phyloP scores from a whole-genome alignment of 192 early-diverging fungal species.

The Rhizophagus clarus region DNA sequence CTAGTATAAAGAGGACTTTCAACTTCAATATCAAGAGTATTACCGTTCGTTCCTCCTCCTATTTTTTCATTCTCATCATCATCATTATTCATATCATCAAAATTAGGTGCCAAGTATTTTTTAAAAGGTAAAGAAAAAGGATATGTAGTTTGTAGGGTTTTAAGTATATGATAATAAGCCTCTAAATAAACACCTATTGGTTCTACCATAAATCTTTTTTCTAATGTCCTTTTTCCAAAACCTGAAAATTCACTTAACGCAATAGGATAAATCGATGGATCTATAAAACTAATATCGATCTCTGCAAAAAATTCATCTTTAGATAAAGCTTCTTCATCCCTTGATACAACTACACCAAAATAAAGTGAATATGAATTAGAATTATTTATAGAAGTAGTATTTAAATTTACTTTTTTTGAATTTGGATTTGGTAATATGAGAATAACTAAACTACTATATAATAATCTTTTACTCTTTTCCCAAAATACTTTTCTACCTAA shows the following conservation, averaged over 20 bases:
- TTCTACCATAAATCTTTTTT: conserved; percentile 44
- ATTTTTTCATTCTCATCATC: too few relatives aligned
- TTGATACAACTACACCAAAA: conserved; percentile 42
- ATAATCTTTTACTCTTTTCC: conserved; percentile 6
- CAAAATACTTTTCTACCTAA: neutral
- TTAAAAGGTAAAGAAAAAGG: conserved; percentile 45
- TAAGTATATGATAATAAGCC: conserved; percentile 39
- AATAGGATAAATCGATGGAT: conserved; percentile 35
- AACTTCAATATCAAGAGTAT: neutral
- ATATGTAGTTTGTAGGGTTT: conserved; percentile 36
- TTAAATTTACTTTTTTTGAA: too few relatives aligned
- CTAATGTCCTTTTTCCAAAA: neutral
- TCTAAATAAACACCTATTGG: conserved; percentile 39
- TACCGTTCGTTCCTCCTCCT: too few relatives aligned
- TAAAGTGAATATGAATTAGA: too few relatives aligned
- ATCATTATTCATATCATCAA: neutral
- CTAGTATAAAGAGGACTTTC: neutral
- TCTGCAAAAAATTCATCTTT: conserved; percentile 4
- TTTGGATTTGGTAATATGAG: conserved; percentile 31
- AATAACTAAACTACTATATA: conserved; percentile 41
- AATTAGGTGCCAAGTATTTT: conserved; percentile 36
- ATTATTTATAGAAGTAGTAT: neutral
- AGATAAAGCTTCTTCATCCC: conserved; percentile 37
- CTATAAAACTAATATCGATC: conserved; percentile 38
- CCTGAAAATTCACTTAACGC: conserved; percentile 12